Evolutionary conservation across 2,329 filamentous ascomycete species (phyloP).

Genomic region (Colletotrichum acutatum): DNA sequence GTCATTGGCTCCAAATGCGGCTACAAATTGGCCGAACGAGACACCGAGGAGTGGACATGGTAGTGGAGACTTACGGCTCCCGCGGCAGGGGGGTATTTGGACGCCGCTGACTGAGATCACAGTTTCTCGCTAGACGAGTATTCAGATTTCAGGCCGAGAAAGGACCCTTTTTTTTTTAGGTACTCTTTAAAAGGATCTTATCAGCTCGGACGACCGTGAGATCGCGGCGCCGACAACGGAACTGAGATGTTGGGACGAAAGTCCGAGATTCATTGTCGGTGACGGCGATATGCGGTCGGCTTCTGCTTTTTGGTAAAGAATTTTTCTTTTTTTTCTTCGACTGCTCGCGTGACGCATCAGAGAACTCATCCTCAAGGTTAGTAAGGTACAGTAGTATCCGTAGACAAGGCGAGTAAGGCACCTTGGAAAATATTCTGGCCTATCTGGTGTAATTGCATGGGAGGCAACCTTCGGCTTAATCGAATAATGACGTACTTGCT

Average conservation of each 20-base stretch:
- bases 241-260: constrained; percentile 21
- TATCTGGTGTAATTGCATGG: constrained; percentile 31
- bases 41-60: constrained; percentile 22
- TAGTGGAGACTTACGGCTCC: constrained; percentile 11
- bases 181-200: background rate
- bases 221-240: constrained; percentile 20
- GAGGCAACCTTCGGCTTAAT: constrained; percentile 27
- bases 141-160: constrained; percentile 9
- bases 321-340: background rate
- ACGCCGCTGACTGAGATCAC: constrained; percentile 30
- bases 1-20: background rate
- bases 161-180: background rate
- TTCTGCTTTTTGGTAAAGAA: background rate
- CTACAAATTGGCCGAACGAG: constrained; percentile 21
- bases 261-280: constrained; percentile 19
- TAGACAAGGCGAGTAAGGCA: too few relatives aligned
- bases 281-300: background rate
- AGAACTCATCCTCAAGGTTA: background rate
- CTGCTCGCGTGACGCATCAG: background rate
- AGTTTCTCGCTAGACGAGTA: background rate
- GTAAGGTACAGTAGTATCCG: too few relatives aligned
- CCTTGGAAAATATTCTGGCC: background rate
- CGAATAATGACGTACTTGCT: constrained; percentile 31
- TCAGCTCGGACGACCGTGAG: constrained; percentile 19
- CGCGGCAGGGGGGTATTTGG: constrained; percentile 5